phyloP scores from a whole-genome alignment of 345 rosid species.

The Rhodomyrtus tomentosa region DNA sequence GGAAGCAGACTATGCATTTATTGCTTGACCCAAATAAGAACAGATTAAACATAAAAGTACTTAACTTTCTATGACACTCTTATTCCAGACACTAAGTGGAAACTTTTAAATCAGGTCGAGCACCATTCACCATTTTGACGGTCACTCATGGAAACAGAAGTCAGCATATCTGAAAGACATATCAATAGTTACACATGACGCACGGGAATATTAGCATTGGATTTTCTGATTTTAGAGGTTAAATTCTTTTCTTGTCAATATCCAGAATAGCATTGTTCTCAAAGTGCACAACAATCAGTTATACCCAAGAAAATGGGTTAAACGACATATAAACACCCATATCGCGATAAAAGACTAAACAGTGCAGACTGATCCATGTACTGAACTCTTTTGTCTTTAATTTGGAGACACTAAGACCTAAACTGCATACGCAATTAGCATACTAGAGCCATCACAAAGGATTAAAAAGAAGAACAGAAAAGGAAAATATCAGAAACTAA shows the following conservation, averaged over 20 bases:
- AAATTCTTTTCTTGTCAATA: slow-evolving; percentile 7
- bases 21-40: neutral
- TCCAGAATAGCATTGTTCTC: slow-evolving; percentile 7
- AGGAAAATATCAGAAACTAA: slow-evolving; percentile 16
- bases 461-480: neutral
- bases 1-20: neutral
- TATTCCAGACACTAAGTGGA: neutral
- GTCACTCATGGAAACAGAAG: neutral
- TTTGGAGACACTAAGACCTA: slow-evolving; percentile 16
- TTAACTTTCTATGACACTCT: neutral
- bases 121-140: neutral
- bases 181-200: neutral
- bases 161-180: neutral
- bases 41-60: neutral
- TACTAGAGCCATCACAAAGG: slow-evolving; percentile 15
- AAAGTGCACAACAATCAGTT: slow-evolving; percentile 9
- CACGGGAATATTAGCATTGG: neutral
- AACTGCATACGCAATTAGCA: slow-evolving; percentile 35
- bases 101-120: neutral
- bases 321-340: neutral
- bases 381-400: slow-evolving; percentile 5
- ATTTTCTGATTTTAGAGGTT: neutral
- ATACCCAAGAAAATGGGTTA: neutral
- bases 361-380: slow-evolving; percentile 24
- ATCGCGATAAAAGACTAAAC: slow-evolving; percentile 4